A percentile compares a stretch with the other conserved stretches of the same genome.
These are phyloP conservation scores for Eimeria sp. DNA, from an alignment of 169 alveolate species.

Conservation along the genomic window DNA sequence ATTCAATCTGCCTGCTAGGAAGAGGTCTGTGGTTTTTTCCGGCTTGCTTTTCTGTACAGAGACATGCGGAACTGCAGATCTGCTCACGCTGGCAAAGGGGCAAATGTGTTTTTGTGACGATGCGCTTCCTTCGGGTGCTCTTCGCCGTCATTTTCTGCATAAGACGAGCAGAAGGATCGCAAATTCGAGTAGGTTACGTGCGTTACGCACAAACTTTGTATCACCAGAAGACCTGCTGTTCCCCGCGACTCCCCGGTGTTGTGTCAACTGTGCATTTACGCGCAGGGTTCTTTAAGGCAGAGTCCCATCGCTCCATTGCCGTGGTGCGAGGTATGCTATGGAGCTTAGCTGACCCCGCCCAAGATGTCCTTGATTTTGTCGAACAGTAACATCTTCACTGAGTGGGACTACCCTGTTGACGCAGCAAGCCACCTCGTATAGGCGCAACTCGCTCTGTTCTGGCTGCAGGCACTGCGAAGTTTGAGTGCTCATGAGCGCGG, in stretches of 20 bases:
- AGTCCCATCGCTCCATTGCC: constrained; percentile 6
- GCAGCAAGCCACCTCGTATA: neutral
- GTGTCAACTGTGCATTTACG: neutral
- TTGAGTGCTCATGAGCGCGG: constrained; percentile 1
- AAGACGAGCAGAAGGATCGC: neutral
- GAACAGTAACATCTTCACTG: neutral
- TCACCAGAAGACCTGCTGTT: neutral
- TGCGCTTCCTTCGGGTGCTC: neutral
- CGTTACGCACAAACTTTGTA: neutral
- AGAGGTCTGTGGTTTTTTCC: neutral
- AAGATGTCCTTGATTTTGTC: neutral
- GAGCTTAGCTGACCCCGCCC: neutral
- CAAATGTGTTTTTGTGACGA: constrained; percentile 13
- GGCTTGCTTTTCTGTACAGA: neutral
- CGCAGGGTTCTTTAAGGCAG: neutral
- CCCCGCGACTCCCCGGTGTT: neutral
- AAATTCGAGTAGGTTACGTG: neutral
- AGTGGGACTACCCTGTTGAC: neutral
- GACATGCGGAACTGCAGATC: neutral
- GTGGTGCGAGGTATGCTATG: constrained; percentile 12
- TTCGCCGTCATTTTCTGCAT: neutral
- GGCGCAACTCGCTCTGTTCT: neutral
- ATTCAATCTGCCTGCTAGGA: neutral
- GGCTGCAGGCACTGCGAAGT: constrained; percentile 49
- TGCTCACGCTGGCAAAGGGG: neutral